A percentile compares a stretch with the other conserved stretches of the same genome.
Conservation (phyloP, 495 filamentous ascomycete genomes). For the Penicillium daleae region DNA sequence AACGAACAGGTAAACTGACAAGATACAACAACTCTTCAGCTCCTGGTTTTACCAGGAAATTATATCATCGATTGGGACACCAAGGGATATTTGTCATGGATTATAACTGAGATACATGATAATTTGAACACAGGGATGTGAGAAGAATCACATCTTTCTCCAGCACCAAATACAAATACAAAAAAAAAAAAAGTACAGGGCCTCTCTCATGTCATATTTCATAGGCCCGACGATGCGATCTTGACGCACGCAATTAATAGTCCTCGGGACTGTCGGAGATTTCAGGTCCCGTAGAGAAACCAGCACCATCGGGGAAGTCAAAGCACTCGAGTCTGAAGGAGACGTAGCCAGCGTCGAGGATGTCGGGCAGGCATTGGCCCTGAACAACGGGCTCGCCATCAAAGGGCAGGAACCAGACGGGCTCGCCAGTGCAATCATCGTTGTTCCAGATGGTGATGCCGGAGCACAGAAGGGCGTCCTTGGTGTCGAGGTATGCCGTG, state of each 20-base stretch:
- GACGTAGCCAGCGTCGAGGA: constrained; percentile 27
- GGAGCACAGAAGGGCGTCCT: constrained; percentile 26
- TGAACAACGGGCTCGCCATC: constrained; percentile 19
- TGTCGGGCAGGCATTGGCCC: constrained; percentile 28
- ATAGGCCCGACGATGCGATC: not conserved
- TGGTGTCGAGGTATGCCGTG: constrained; percentile 26
- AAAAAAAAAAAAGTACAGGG: no score
- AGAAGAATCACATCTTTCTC: constrained; percentile 4
- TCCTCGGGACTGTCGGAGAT: not conserved
- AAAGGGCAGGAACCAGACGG: constrained; percentile 26
- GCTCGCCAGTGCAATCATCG: constrained; percentile 28
- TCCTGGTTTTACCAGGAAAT: not conserved
- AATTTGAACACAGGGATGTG: constrained; percentile 13
- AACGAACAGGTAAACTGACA: no score
- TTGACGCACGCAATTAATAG: not conserved
- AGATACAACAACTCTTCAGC: not conserved
- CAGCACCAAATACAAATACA: not conserved
- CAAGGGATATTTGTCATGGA: constrained; percentile 9
- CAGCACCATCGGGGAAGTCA: constrained; percentile 9
- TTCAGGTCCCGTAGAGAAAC: not conserved
- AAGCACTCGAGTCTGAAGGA: constrained; percentile 29
- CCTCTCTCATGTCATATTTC: constrained; percentile 2
- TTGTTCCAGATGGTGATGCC: constrained; percentile 32
- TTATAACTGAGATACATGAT: constrained; percentile 22
- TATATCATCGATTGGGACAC: not conserved